Conservation (phyloP, 257 asterid species). For the Przewalskia tangutica region DNA sequence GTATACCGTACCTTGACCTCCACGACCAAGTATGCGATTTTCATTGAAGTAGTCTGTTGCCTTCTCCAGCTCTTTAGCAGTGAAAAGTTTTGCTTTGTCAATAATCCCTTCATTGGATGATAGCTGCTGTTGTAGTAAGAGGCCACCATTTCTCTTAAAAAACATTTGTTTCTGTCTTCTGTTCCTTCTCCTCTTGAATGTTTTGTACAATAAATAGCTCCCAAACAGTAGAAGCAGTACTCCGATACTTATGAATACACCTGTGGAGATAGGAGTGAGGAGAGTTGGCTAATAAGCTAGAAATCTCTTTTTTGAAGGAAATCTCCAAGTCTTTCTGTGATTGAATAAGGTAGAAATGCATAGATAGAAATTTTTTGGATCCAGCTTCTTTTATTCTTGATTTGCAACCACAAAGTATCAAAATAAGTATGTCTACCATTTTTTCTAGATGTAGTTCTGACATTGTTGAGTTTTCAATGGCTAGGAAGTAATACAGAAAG, state of each 20-base stretch:
- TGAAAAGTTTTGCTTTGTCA: constrained; percentile 13
- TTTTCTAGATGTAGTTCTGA: neutral
- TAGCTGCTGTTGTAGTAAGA: constrained; percentile 15
- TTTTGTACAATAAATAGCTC: constrained; percentile 3
- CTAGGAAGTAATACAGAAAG: neutral
- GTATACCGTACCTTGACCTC: constrained; percentile 11
- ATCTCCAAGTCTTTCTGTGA: neutral
- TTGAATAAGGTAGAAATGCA: neutral
- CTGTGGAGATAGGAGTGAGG: neutral
- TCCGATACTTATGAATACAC: neutral
- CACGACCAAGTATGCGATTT: constrained; percentile 13
- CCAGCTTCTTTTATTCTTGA: neutral
- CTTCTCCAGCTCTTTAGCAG: constrained; percentile 13
- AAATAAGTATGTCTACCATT: neutral
- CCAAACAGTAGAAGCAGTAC: neutral
- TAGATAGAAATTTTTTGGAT: neutral
- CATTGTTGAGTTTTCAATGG: neutral
- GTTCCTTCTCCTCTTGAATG: constrained; percentile 3
- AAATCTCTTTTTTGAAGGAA: neutral
- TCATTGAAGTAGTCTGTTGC: constrained; percentile 17
- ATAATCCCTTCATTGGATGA: constrained; percentile 7
- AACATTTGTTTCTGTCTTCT: neutral
- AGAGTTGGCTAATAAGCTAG: neutral
- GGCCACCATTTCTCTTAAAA: constrained; percentile 18
- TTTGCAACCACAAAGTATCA: neutral